Conservation (phyloP, 345 rosid genomes). For the Hypericum perforatum region DNA sequence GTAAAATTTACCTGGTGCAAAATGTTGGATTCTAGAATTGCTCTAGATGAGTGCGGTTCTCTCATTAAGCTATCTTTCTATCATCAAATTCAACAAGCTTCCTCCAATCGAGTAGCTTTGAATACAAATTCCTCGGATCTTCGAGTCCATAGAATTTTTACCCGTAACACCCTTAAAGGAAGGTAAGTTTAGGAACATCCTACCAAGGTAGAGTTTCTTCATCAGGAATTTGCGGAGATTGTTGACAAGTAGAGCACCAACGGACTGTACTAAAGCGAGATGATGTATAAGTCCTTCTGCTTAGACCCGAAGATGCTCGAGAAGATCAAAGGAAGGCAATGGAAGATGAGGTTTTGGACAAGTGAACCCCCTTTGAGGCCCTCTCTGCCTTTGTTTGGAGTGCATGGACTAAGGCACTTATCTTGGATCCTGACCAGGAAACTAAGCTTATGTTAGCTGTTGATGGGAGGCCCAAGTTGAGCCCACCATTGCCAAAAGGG, state of each 20-base stretch:
- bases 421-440: constrained; percentile 45
- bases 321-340: constrained; percentile 44
- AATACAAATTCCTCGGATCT: no score
- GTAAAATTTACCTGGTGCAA: no score
- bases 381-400: no score
- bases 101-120: no score
- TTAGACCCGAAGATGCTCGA: constrained; percentile 60
- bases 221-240: no score
- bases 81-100: no score
- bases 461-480: constrained; percentile 74
- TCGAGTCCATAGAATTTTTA: no score
- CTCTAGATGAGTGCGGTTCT: no score
- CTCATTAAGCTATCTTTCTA: no score
- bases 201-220: constrained; percentile 39
- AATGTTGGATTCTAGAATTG: no score
- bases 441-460: constrained; percentile 86
- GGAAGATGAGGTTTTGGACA: constrained; percentile 40
- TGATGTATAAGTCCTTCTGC: constrained; percentile 58
- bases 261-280: constrained; percentile 39
- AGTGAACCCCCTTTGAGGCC: constrained; percentile 68
- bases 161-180: no score
- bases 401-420: constrained; percentile 65
- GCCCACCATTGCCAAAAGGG: constrained; percentile 71
- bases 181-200: no score
- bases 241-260: constrained; percentile 38